These are phyloP conservation scores for Juglanconis juglandina DNA, from an alignment of 2,329 filamentous ascomycete genomes.

Conservation along the genomic window DNA sequence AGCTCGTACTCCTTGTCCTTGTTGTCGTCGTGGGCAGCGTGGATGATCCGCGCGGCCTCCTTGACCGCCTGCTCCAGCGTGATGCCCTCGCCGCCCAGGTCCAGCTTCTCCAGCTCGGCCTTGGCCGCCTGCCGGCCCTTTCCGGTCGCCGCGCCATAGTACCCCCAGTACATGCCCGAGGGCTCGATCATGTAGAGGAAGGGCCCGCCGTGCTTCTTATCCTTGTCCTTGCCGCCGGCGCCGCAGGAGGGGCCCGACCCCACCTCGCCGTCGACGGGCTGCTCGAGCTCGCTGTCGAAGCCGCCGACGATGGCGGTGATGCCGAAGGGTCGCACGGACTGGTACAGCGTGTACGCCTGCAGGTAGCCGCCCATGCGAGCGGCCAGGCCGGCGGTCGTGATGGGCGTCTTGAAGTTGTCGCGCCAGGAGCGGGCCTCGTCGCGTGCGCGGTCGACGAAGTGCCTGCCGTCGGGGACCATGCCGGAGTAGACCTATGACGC, in stretches of 20 bases:
- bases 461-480: constrained; percentile 88
- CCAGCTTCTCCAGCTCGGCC: constrained; percentile 96
- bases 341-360: constrained; percentile 96
- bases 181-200: constrained; percentile 99
- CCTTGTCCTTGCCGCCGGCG: constrained; percentile 74
- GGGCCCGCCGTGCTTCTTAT: constrained; percentile 79
- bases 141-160: constrained; percentile 95
- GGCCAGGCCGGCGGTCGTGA: constrained; percentile 82
- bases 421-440: constrained; percentile 93
- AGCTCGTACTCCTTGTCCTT: constrained; percentile 99
- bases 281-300: constrained; percentile 84
- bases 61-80: constrained; percentile 86
- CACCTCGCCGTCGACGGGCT: constrained; percentile 85
- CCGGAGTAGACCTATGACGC: constrained; percentile 77
- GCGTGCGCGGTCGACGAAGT: constrained; percentile 90
- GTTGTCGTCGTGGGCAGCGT: constrained; percentile 96
- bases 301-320: constrained; percentile 92
- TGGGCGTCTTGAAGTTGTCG: constrained; percentile 89
- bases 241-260: constrained; percentile 75
- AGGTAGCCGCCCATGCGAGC: constrained; percentile 93
- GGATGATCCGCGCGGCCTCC: constrained; percentile 95
- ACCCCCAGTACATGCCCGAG: constrained; percentile 95
- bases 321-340: constrained; percentile 92
- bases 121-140: constrained; percentile 97
- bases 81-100: constrained; percentile 73